Evolutionary conservation across 306 rosid genomes (phyloP), one percentile per base, ranked within the genome.

Genomic region (Prunus armeniaca): DNA sequence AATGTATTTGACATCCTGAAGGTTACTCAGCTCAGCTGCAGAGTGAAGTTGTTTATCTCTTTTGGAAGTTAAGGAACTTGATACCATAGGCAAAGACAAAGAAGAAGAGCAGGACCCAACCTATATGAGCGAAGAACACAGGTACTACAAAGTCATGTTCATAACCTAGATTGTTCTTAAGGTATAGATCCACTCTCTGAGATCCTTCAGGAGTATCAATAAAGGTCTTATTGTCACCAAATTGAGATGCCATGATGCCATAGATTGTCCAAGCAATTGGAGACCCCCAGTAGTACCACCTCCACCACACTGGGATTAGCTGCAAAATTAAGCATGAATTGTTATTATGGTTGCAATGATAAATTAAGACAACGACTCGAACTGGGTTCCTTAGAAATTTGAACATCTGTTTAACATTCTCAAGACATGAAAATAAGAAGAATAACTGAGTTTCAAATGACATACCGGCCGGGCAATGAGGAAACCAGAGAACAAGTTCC

Each of bases 401-500:
- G 43, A 38, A 38, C 12, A 2, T 12, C 7, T 17, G 57, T 17
- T 52, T 18, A 15, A 18, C 57, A 52, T 52, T 18, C 19, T 5
- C 9, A 52, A 52, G 19, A 18, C 8, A 14, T 52, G n/a, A 17
- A 1, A 24, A 58, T 24, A 62, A 14, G 64, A 25, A 45, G 32
- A 2, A 25, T 11, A 62, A 15, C 4, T 60, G 25, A 78, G 86
- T 12, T 84, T 38, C 64, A 19, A 51, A 51, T 51, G 12, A 20
- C 76, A 13, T 72, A 89, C 96, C 84, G 88, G 81, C 79, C 93
- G 81, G 20, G 89, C 80, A 69, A 89, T 75, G 64, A 91, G 66
- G 77, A 91, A 91, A 56, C 91, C 96, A 27, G 89, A 87, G 76
- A 91, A 91, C 78, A 91, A 76, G 85, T 89, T 91, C 96, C 96